A percentile compares a stretch with the other conserved stretches of the same genome.
Evolutionary conservation across 495 filamentous ascomycete genomes (phyloP).

Genomic region (Xylona heveae): DNA sequence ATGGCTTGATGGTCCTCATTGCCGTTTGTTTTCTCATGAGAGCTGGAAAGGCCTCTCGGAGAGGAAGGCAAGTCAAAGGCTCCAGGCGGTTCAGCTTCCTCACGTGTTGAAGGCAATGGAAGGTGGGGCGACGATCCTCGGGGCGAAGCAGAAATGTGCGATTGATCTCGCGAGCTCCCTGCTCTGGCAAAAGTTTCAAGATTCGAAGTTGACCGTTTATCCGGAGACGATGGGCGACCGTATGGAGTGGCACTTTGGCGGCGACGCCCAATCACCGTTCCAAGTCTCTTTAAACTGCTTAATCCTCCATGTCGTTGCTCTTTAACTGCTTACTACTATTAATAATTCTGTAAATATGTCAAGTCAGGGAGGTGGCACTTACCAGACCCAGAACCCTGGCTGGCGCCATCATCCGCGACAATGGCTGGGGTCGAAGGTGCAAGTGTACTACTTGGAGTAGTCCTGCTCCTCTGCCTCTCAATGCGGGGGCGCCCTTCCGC

Average conservation of each 20-base stretch:
- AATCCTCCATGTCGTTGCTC: constrained; percentile 15
- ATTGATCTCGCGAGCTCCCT: constrained; percentile 10
- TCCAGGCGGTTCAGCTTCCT: no score
- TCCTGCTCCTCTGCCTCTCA: constrained; percentile 20
- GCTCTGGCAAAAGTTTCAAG: constrained; percentile 12
- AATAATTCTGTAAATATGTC: neutral
- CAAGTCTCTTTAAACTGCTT: constrained; percentile 41
- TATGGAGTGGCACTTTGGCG: constrained; percentile 29
- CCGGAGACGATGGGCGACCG: constrained; percentile 20
- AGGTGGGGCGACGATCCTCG: constrained; percentile 7
- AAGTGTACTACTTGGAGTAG: constrained; percentile 13
- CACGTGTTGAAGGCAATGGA: constrained; percentile 5
- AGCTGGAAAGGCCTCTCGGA: no score
- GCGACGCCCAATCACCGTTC: constrained; percentile 57
- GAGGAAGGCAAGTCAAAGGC: no score
- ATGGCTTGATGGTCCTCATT: no score
- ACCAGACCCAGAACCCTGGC: constrained; percentile 7
- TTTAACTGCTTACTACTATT: constrained; percentile 1
- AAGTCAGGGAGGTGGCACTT: neutral
- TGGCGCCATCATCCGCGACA: constrained; percentile 16
- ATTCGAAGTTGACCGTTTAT: constrained; percentile 18
- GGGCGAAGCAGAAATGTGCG: constrained; percentile 13
- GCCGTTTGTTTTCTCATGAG: no score
- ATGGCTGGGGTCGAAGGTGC: constrained; percentile 19
- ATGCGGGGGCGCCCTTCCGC: constrained; percentile 9